Conservation (phyloP, 2,329 filamentous ascomycete genomes). For the Penicillium sp. region DNA sequence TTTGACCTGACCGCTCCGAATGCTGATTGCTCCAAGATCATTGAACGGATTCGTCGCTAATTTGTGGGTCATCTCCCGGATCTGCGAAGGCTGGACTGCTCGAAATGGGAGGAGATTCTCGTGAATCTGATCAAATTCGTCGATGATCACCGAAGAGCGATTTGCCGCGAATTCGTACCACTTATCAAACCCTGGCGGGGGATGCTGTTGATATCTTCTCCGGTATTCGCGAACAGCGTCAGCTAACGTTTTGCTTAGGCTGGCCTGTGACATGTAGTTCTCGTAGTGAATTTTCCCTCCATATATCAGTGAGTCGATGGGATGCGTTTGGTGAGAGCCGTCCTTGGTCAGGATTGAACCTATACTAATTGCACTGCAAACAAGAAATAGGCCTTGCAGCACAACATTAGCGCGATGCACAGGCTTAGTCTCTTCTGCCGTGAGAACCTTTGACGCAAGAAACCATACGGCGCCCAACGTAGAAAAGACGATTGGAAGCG, state of each 20-base stretch:
- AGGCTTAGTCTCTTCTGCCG: constrained; percentile 26
- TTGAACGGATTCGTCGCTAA: constrained; percentile 51
- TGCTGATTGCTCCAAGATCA: constrained; percentile 50
- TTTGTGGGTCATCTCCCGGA: constrained; percentile 49
- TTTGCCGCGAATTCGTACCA: constrained; percentile 54
- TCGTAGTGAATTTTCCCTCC: constrained; percentile 45
- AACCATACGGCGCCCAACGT: constrained; percentile 26
- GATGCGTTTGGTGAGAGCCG: constrained; percentile 42
- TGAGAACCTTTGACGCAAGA: constrained; percentile 21
- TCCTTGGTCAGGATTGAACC: constrained; percentile 38
- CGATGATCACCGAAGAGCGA: constrained; percentile 49
- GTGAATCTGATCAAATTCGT: constrained; percentile 57
- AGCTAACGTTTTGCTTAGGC: constrained; percentile 42
- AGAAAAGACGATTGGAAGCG: constrained; percentile 29
- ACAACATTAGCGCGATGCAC: constrained; percentile 24
- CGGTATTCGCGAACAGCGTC: constrained; percentile 49
- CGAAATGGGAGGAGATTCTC: constrained; percentile 53
- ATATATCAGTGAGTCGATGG: constrained; percentile 51
- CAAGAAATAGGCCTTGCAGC: constrained; percentile 34
- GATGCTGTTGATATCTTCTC: constrained; percentile 47
- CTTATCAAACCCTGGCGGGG: constrained; percentile 55
- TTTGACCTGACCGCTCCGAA: constrained; percentile 49
- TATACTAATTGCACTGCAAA: constrained; percentile 41
- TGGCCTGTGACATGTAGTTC: constrained; percentile 45
- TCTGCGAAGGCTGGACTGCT: constrained; percentile 44